Conservation (phyloP, 805 yeast species). For the Ogataea haglerorum region DNA sequence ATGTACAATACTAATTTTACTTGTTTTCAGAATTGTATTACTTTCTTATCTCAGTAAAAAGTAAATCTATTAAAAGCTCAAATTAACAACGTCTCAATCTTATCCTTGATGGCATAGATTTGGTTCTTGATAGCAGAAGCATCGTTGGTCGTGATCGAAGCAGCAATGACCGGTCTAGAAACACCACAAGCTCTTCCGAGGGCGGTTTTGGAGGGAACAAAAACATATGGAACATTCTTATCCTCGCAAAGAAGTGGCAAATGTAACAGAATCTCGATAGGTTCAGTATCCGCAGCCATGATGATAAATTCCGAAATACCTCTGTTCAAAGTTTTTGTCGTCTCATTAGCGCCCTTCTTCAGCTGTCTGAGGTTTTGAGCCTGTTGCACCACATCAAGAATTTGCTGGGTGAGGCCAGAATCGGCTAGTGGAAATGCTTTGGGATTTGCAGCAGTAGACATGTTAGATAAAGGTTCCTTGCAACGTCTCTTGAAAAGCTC, state of each 20-base stretch:
- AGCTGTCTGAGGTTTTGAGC: slow-evolving; percentile 96
- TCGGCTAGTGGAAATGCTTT: slow-evolving; percentile 99
- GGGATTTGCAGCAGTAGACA: slow-evolving; percentile 92
- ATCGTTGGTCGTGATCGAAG: slow-evolving; percentile 96
- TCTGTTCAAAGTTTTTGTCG: slow-evolving; percentile 98
- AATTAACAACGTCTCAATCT: slow-evolving; percentile 95
- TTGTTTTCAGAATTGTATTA: not conserved
- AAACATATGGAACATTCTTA: slow-evolving; percentile 98
- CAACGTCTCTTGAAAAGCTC: slow-evolving; percentile 35
- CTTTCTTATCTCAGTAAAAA: not conserved
- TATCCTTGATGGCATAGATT: slow-evolving; percentile 96
- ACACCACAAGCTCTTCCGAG: slow-evolving; percentile 99
- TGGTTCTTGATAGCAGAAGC: slow-evolving; percentile 97
- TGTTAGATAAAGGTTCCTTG: slow-evolving; percentile 52
- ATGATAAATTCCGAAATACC: slow-evolving; percentile 99
- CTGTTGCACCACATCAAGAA: slow-evolving; percentile 96
- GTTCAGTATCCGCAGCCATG: slow-evolving; percentile 99
- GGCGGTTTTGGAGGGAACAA: slow-evolving; percentile 97
- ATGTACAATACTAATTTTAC: slow-evolving; percentile 2
- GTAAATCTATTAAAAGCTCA: slow-evolving; percentile 33
- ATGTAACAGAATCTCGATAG: slow-evolving; percentile 96
- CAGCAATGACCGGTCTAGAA: slow-evolving; percentile 98
- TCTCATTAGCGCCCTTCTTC: slow-evolving; percentile 99
- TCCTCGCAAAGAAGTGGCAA: slow-evolving; percentile 98
- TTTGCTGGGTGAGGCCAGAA: slow-evolving; percentile 91